A percentile compares a stretch with the other conserved stretches of the same genome.
Conservation (phyloP, 257 asterid species). For the Verbena officinalis region DNA sequence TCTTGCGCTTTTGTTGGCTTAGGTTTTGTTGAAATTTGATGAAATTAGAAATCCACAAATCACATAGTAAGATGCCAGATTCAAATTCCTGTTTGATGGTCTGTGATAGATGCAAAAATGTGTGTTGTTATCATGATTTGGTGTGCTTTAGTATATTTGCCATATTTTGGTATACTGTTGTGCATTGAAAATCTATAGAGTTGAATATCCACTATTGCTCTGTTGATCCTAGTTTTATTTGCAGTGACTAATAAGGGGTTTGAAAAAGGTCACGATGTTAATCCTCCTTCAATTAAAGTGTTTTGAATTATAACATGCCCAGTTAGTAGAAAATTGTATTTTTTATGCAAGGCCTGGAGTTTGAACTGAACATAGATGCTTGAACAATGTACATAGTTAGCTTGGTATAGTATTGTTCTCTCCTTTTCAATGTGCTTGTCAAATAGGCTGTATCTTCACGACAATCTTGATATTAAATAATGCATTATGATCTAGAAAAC, state of each 20-base stretch:
- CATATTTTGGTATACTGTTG: neutral
- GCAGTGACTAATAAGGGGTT: conserved; percentile 1
- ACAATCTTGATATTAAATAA: neutral
- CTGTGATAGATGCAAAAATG: neutral
- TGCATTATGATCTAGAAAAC: neutral
- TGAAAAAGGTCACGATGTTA: neutral
- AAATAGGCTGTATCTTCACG: neutral
- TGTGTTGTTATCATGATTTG: neutral
- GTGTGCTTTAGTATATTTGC: conserved; percentile 2
- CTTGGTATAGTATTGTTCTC: neutral
- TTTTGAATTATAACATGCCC: neutral
- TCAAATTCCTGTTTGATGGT: conserved; percentile 5
- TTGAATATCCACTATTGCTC: neutral
- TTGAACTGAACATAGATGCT: neutral
- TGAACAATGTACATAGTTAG: neutral
- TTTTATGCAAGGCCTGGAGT: neutral
- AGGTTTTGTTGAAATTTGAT: conserved; percentile 4
- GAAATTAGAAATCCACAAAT: neutral
- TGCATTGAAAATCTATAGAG: neutral
- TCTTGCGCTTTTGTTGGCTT: neutral
- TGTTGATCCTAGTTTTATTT: neutral
- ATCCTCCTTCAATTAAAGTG: neutral
- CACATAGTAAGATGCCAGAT: neutral
- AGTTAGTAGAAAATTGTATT: too few species aligned
- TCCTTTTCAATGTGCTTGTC: neutral